Evolutionary conservation across 352 stramenopile genomes (phyloP).

Genomic region (Pythium brassicae): DNA sequence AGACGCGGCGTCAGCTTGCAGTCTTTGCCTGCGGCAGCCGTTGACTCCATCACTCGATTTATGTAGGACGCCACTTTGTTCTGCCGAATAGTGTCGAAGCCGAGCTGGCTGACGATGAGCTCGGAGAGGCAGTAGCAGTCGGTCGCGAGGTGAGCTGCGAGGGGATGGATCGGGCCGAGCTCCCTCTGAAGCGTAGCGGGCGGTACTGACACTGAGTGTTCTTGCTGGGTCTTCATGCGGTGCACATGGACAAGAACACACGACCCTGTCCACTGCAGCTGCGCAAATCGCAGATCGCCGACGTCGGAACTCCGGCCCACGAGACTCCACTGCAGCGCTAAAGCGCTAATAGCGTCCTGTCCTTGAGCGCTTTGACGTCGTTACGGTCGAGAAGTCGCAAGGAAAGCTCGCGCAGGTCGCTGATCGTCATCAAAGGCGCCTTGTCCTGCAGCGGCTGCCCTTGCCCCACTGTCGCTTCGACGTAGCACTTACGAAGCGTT

Average conservation of each 20-base stretch:
- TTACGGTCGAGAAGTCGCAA: neutral
- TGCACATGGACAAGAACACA: neutral
- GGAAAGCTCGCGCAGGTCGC: neutral
- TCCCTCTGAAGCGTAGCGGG: neutral
- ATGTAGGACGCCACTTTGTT: neutral
- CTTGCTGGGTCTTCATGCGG: neutral
- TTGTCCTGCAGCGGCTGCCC: no score
- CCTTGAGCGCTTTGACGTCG: neutral
- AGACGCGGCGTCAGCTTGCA: neutral
- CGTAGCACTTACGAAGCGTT: no score
- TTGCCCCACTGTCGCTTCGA: no score
- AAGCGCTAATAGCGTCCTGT: neutral
- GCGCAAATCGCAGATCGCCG: neutral
- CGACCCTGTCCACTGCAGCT: neutral
- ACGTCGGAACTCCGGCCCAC: neutral
- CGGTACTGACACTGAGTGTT: neutral
- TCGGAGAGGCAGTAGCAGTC: neutral
- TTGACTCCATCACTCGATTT: neutral
- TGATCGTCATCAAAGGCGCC: neutral
- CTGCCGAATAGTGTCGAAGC: neutral
- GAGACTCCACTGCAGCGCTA: neutral
- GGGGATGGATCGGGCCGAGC: neutral
- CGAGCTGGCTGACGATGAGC: neutral
- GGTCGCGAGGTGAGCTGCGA: neutral
- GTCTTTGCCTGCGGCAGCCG: neutral